Evolutionary conservation across 108 stramenopile species (phyloP), one percentile per base, ranked within the genome.

Genomic region (Parietichytrium sp.): DNA sequence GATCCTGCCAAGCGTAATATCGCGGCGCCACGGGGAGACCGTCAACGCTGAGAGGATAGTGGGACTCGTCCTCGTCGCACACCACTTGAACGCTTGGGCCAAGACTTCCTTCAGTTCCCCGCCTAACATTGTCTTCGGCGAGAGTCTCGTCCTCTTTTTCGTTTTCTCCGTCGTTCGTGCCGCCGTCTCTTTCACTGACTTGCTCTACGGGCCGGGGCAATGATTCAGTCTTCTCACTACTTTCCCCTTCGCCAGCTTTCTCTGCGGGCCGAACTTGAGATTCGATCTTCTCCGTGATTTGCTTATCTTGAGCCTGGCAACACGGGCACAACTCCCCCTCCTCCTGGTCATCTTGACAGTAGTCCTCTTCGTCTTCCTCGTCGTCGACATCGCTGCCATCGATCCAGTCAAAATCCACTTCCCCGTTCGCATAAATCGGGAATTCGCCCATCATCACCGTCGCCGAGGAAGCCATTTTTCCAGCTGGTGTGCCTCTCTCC

Each of bases 1-100:
- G 45, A 33, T 72, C 61, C 10, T 42, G 61, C 61, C 61, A 72
- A 25, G 36, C 61, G 33, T 72, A 72, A 42, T 72, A 72, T 27
- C 61, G 10, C 6, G 61, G 61, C 18, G 61, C 61, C 12, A 72
- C 61, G 8, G 10, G 52, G 0, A 53, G 6, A 72, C 45, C 61
- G 6, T 20, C 2, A n/a, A n/a, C n/a, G n/a, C n/a, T n/a, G n/a
- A n/a, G n/a, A n/a, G n/a, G n/a, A n/a, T n/a, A n/a, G n/a, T n/a
- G n/a, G n/a, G n/a, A n/a, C n/a, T n/a, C n/a, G n/a, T n/a, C n/a
- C n/a, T n/a, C n/a, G n/a, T n/a, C n/a, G n/a, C n/a, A n/a, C n/a
- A n/a, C n/a, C n/a, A n/a, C n/a, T n/a, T n/a, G n/a, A n/a, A n/a
- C n/a, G n/a, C n/a, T n/a, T n/a, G n/a, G n/a, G n/a, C n/a, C n/a